Percentiles rank a stretch among this genome's conserved stretches.
Conservation (phyloP, 768 basidiomycete genomes). For the Boletus rex-veris region DNA sequence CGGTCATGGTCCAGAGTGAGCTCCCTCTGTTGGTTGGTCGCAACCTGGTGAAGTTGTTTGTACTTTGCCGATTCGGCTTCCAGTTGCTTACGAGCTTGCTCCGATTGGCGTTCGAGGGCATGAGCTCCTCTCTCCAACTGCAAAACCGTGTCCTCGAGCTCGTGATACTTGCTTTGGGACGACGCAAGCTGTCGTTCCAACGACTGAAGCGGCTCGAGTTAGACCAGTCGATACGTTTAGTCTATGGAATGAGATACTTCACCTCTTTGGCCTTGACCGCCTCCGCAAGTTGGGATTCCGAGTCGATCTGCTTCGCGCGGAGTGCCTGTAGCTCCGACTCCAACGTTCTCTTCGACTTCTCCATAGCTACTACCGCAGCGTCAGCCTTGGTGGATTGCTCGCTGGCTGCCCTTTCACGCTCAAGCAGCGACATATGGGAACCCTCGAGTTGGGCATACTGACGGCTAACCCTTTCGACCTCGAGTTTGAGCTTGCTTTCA, state of each 20-base stretch:
- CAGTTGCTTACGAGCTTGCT: slow-evolving; percentile 66
- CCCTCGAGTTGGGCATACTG: slow-evolving; percentile 59
- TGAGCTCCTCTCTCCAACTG: slow-evolving; percentile 82
- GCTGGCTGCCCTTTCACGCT: slow-evolving; percentile 53
- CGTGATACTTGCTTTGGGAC: slow-evolving; percentile 73
- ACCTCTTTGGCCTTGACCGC: slow-evolving; percentile 73
- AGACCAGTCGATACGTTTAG: not conserved
- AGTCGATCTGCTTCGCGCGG: slow-evolving; percentile 65
- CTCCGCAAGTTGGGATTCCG: slow-evolving; percentile 61
- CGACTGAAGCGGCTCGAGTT: slow-evolving; percentile 41
- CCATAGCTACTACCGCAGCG: slow-evolving; percentile 49
- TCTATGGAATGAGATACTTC: slow-evolving; percentile 14
- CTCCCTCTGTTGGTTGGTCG: slow-evolving; percentile 65
- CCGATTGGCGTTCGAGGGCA: slow-evolving; percentile 67
- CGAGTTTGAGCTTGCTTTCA: slow-evolving; percentile 72
- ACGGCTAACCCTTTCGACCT: slow-evolving; percentile 60
- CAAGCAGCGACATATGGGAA: slow-evolving; percentile 62
- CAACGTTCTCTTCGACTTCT: slow-evolving; percentile 61
- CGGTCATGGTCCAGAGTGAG: slow-evolving; percentile 63
- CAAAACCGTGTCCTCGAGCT: slow-evolving; percentile 85
- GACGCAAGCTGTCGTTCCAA: slow-evolving; percentile 73
- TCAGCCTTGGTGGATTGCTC: slow-evolving; percentile 49
- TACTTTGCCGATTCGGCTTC: slow-evolving; percentile 71
- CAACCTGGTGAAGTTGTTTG: slow-evolving; percentile 66
- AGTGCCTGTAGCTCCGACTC: slow-evolving; percentile 73